A percentile compares a stretch with the other conserved stretches of the same genome.
Evolutionary conservation across 2,329 filamentous ascomycete genomes (phyloP).

Genomic region (Coniosporium tulheliwenetii): DNA sequence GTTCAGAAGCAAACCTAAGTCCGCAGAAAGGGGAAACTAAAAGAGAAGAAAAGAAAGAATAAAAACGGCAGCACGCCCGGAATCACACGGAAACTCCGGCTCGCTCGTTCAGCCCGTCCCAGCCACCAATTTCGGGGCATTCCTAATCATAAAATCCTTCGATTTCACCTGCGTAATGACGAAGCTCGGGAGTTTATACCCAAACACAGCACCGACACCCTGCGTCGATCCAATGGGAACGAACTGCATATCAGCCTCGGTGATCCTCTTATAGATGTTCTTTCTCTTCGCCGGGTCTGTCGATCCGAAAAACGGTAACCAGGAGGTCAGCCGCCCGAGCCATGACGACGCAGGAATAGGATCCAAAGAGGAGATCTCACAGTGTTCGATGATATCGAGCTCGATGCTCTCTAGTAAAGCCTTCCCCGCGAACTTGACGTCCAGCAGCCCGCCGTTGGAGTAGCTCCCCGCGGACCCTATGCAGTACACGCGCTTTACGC

Average conservation of each 20-base stretch:
- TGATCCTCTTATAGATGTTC: conserved; percentile 13
- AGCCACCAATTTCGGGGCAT: conserved; percentile 4
- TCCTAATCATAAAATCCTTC: conserved; percentile 16
- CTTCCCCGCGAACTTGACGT: conserved; percentile 6
- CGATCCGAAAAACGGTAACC: conserved; percentile 3
- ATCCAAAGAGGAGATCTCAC: conserved; percentile 1
- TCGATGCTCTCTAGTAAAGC: conserved; percentile 8
- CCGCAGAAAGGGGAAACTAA: too few species aligned
- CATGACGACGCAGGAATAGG: conserved; percentile 1
- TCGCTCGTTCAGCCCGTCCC: background rate
- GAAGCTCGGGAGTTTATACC: conserved; percentile 16
- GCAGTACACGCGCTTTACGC: conserved; percentile 9
- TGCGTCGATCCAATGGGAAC: conserved; percentile 16
- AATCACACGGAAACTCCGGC: too few species aligned
- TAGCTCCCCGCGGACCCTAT: conserved; percentile 14
- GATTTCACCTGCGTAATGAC: conserved; percentile 15
- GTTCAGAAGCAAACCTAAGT: too few species aligned
- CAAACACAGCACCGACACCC: conserved; percentile 16
- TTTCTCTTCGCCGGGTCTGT: conserved; percentile 2
- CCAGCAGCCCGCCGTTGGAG: conserved; percentile 7
- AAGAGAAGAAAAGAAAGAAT: too few species aligned
- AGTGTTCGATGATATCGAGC: conserved; percentile 10
- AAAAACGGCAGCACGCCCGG: too few species aligned
- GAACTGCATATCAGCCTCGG: conserved; percentile 12
- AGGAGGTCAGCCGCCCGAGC: too few species aligned